Evolutionary conservation across 306 rosid species (phyloP).

Genomic region (Rosa persica): DNA sequence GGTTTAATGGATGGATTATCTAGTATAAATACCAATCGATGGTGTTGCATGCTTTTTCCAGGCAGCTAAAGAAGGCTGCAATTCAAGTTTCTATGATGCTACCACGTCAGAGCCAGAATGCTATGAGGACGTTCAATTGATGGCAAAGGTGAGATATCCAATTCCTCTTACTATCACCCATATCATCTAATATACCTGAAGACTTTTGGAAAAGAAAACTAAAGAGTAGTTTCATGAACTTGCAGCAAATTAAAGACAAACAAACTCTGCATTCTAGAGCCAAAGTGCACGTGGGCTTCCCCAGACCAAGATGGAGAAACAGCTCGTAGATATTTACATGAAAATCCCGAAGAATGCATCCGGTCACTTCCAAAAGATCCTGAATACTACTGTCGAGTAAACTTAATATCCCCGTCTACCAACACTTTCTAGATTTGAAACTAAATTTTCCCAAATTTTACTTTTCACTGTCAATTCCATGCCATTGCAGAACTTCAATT

Average conservation of each 20-base stretch:
- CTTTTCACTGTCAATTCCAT: background rate
- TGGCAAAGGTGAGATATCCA: conserved; percentile 2
- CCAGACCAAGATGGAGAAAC: conserved; percentile 20
- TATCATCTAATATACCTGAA: background rate
- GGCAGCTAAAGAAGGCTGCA: conserved; percentile 30
- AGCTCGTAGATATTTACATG: conserved; percentile 18
- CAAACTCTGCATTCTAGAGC: conserved; percentile 22
- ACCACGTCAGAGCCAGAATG: conserved; percentile 19
- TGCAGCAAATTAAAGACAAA: conserved; percentile 19
- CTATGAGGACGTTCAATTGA: conserved; percentile 13
- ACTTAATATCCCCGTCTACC: background rate
- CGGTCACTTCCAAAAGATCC: background rate
- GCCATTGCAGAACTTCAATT: conserved; percentile 17
- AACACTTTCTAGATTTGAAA: background rate
- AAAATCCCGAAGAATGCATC: conserved; percentile 2
- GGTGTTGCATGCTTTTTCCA: conserved; percentile 11
- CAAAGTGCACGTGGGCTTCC: conserved; percentile 28
- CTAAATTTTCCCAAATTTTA: background rate
- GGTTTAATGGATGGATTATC: background rate
- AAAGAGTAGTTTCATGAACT: background rate
- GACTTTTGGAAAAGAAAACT: background rate
- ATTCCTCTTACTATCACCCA: background rate
- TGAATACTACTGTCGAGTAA: conserved; percentile 25
- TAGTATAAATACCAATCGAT: background rate
- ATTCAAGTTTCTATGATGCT: background rate